Evolutionary conservation across 495 filamentous ascomycete genomes (phyloP), one percentile per base, ranked within the genome.

Genomic region (Podospora pseudoanserina): DNA sequence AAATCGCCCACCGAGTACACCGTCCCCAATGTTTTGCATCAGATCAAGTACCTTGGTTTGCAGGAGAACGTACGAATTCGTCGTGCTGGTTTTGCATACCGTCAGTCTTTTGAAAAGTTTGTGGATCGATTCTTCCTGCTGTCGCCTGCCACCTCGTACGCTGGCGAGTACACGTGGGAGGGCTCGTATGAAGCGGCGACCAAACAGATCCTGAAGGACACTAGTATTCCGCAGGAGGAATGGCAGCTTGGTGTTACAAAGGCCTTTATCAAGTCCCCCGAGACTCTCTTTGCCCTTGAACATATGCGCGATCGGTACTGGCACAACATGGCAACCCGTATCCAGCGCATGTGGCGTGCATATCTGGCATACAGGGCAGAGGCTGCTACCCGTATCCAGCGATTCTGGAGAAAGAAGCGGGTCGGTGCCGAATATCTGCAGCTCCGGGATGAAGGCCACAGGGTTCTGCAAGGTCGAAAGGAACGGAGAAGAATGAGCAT

Each of bases 51-150:
- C 75, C 90, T 99, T 18, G 96, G 96, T 86, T 82, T 99, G 9
- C 94, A 98, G 74, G 96, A 99, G 82, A 99, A 99, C 85, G 95
- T 99, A 49, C 91, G 96, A 5, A 99, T 99, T 75, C 88, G 96
- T 65, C 88, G 96, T 74, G 95, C 95, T 63, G 96, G 96, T 63
- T 99, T 98, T 77, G 96, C 96, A 7, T 98, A 97, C 74, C 91
- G 96, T 76, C 95, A 98, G 74, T 96, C 94, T 0, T 99, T 96
- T 71, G 96, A 98, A 75, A 98, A 97, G 74, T 99, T 99, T 74
- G 91, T 97, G 32, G 96, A 98, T 78, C 90, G 96, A 49, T 99
- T 98, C 82, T 97, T 95, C 77, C 86, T 98, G 11, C 85, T 99
- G 62, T 98, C 96, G 15, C 94, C 93, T 15, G 92, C 95, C 71